Evolutionary conservation across 345 rosid genomes (phyloP).

Genomic region (Angophora floribunda): DNA sequence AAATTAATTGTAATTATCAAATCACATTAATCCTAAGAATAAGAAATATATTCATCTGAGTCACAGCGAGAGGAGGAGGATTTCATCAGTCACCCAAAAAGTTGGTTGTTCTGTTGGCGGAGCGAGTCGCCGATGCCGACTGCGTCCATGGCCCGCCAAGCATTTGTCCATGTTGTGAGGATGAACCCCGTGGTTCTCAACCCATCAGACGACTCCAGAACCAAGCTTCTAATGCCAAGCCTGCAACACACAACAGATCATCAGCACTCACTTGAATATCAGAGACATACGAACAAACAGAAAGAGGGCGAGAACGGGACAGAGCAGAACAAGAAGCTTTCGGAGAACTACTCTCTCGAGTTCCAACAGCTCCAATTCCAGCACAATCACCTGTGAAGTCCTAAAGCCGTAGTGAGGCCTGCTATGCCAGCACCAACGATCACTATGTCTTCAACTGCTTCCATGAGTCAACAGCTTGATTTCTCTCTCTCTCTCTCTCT

Average conservation of each 20-base stretch:
- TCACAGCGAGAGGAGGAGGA: background rate
- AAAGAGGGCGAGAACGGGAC: background rate
- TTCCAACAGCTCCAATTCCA: no score
- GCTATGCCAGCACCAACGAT: no score
- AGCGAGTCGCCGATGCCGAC: background rate
- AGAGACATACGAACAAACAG: background rate
- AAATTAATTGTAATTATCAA: no score
- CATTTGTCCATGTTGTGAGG: slow-evolving; percentile 39
- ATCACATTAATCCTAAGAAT: background rate
- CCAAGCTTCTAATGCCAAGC: slow-evolving; percentile 58
- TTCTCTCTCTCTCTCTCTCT: no score
- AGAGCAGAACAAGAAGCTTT: background rate
- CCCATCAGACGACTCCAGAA: slow-evolving; percentile 50
- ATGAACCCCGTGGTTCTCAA: slow-evolving; percentile 57
- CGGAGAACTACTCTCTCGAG: background rate
- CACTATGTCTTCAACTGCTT: no score
- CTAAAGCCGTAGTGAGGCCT: no score
- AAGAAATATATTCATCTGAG: background rate
- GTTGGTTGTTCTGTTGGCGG: background rate
- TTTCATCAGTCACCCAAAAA: slow-evolving; percentile 8
- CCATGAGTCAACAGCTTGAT: no score
- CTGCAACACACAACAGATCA: background rate
- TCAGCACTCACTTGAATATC: no score
- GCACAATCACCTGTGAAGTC: no score
- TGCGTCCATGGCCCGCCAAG: slow-evolving; percentile 13